These are phyloP conservation scores for Carallia brachiata DNA, from an alignment of 345 rosid species.

Conservation along the genomic window DNA sequence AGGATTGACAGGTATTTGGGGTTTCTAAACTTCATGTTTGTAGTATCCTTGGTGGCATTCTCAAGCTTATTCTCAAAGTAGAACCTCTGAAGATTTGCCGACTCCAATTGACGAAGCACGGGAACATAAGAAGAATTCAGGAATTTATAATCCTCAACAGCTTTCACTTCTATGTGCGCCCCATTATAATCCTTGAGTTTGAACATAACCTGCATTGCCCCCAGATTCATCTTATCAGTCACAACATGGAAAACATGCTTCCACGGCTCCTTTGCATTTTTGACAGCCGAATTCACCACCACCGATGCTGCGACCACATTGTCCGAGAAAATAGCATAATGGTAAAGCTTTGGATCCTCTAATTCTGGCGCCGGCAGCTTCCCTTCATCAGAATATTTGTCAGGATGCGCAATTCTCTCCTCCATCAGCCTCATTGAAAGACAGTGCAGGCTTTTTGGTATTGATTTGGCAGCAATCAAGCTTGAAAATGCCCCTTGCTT, in stretches of 20 bases:
- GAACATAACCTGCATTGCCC: conserved; percentile 99
- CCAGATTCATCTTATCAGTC: conserved; percentile 98
- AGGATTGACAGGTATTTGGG: conserved; percentile 91
- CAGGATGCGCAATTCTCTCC: conserved; percentile 86
- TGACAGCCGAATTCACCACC: conserved; percentile 95
- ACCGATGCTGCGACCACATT: conserved; percentile 92
- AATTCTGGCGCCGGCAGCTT: conserved; percentile 55
- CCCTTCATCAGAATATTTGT: conserved; percentile 77
- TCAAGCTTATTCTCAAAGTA: conserved; percentile 94
- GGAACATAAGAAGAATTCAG: conserved; percentile 95
- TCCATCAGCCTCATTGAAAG: conserved; percentile 95
- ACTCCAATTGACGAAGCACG: conserved; percentile 83
- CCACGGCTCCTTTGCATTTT: conserved; percentile 90
- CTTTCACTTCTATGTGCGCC: conserved; percentile 92
- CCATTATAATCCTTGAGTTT: conserved; percentile 86
- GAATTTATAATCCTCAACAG: conserved; percentile 93
- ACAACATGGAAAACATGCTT: conserved; percentile 94
- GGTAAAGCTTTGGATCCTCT: conserved; percentile 83
- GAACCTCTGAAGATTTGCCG: conserved; percentile 80
- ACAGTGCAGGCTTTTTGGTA: conserved; percentile 91
- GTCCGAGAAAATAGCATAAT: conserved; percentile 90
- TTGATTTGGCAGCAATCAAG: conserved; percentile 91
- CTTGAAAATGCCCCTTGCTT: conserved; percentile 97
- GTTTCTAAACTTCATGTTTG: conserved; percentile 95
- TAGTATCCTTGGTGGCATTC: conserved; percentile 88